These are phyloP conservation scores for Diaporthe vaccinii DNA, from an alignment of 2,329 filamentous ascomycete species.

Conservation along the genomic window DNA sequence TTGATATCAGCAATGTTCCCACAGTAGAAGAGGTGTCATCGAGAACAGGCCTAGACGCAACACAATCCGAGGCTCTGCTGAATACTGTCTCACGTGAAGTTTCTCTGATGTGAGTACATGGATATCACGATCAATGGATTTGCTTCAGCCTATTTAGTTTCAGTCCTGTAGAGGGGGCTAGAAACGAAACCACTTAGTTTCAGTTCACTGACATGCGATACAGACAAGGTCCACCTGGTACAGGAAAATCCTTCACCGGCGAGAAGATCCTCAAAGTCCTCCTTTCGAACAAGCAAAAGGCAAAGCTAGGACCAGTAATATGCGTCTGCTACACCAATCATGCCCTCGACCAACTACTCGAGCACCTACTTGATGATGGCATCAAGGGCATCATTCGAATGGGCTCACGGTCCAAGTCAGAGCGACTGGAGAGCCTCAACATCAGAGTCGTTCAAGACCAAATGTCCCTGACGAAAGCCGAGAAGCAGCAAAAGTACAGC, in stretches of 20 bases:
- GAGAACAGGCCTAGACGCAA: conserved; percentile 64
- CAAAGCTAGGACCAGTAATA: conserved; percentile 63
- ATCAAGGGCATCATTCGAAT: conserved; percentile 71
- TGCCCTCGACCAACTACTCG: conserved; percentile 69
- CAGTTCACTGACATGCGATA: too few relatives aligned
- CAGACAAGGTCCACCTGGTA: conserved; percentile 75
- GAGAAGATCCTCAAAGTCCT: conserved; percentile 70
- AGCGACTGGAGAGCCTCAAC: conserved; percentile 63
- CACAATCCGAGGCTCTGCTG: conserved; percentile 65
- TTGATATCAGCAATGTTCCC: conserved; percentile 34
- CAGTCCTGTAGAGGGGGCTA: too few relatives aligned
- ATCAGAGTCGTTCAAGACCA: conserved; percentile 56
- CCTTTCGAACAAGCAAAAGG: conserved; percentile 56
- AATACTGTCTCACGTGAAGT: conserved; percentile 65
- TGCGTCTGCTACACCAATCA: conserved; percentile 67
- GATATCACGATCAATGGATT: too few relatives aligned
- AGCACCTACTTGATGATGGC: conserved; percentile 66
- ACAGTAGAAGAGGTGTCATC: conserved; percentile 46
- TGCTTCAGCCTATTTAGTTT: too few relatives aligned
- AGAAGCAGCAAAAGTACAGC: conserved; percentile 46
- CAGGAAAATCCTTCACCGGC: conserved; percentile 75
- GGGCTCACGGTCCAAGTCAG: conserved; percentile 69
- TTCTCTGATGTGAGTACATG: conserved; percentile 66
- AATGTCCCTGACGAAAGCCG: conserved; percentile 54
- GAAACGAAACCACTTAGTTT: too few relatives aligned